Conservation (phyloP, 179 eudicot genomes). For the Spinacia oleracea region DNA sequence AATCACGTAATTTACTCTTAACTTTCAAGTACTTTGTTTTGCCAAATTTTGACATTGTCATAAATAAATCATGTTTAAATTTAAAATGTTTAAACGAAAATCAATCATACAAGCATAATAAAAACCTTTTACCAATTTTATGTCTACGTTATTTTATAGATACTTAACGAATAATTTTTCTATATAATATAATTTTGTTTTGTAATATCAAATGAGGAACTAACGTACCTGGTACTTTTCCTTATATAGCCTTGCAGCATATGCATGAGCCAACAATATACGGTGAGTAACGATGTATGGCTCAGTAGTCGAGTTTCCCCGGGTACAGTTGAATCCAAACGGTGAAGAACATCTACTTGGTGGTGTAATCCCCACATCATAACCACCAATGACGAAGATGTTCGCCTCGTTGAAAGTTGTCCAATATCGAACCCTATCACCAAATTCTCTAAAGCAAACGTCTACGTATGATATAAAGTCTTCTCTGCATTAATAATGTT, state of each 20-base stretch:
- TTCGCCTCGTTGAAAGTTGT: constrained; percentile 5
- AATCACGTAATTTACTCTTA: too few species aligned
- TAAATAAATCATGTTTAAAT: too few species aligned
- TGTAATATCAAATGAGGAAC: too few species aligned
- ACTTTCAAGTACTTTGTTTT: too few species aligned
- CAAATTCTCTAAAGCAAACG: constrained; percentile 15
- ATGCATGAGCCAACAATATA: constrained; percentile 15
- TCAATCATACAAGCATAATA: too few species aligned
- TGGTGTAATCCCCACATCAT: neutral
- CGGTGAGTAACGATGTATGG: constrained; percentile 11
- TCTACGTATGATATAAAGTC: neutral
- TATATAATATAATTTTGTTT: too few species aligned
- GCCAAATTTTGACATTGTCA: too few species aligned
- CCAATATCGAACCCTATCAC: constrained; percentile 8
- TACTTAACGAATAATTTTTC: too few species aligned
- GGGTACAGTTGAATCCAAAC: neutral
- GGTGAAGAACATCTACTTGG: constrained; percentile 3
- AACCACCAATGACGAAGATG: constrained; percentile 1
- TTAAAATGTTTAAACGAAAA: too few species aligned
- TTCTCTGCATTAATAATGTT: neutral
- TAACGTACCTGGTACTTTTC: constrained; percentile 9
- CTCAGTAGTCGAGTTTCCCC: constrained; percentile 4
- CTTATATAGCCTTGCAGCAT: neutral
- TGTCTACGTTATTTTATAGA: too few species aligned
- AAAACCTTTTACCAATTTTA: too few species aligned